phyloP scores from a whole-genome alignment of 345 rosid genomes.

The Cardamine occulta region DNA sequence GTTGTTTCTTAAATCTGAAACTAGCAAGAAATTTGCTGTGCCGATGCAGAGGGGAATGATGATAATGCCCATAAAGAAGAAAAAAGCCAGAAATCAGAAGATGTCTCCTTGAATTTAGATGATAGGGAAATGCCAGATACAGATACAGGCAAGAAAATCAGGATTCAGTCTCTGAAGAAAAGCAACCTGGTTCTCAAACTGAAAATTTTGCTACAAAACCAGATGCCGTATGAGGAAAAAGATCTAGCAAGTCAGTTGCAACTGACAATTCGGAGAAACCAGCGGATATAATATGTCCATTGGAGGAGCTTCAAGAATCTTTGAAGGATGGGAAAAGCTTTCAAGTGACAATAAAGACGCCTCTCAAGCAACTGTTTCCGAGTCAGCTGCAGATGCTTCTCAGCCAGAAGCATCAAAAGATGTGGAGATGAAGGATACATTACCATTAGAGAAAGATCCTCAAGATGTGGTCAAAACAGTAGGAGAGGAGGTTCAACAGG shows the following conservation, averaged over 20 bases:
- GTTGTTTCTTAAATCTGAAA: conserved; percentile 40
- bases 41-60: conserved; percentile 48
- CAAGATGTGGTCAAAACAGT: conserved; percentile 31
- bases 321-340: conserved; percentile 50
- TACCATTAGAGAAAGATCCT: conserved; percentile 47
- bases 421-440: conserved; percentile 49
- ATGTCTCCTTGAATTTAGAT: conserved; percentile 39
- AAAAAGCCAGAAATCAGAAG: conserved; percentile 45
- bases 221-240: conserved; percentile 37
- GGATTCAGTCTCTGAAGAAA: conserved; percentile 56
- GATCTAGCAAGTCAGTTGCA: conserved; percentile 41
- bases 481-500: conserved; percentile 34
- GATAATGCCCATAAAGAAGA: conserved; percentile 48
- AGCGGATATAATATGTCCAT: conserved; percentile 33
- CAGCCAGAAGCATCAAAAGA: conserved; percentile 49
- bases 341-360: conserved; percentile 50
- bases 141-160: conserved; percentile 42
- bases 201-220: conserved; percentile 42
- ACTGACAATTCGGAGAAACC: conserved; percentile 48
- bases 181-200: conserved; percentile 43
- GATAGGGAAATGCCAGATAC: conserved; percentile 43
- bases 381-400: conserved; percentile 45
- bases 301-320: conserved; percentile 46
- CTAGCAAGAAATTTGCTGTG: conserved; percentile 54
- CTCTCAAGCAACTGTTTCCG: conserved; percentile 42